phyloP scores from a whole-genome alignment of 2,329 filamentous ascomycete genomes.

The Thermoascus crustaceus region DNA sequence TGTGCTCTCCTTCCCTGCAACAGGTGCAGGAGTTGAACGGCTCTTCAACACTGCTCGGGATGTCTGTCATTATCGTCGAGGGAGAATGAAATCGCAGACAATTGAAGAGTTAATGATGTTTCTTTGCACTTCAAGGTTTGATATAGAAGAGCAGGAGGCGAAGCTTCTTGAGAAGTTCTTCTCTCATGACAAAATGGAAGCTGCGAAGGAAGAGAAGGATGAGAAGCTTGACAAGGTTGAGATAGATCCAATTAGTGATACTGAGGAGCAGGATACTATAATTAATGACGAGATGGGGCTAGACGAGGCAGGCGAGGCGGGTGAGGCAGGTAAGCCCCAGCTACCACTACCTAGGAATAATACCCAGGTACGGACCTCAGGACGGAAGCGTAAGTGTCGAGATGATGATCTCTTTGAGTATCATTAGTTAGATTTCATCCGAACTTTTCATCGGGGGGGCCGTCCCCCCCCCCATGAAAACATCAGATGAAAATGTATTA shows the following conservation, averaged over 20 bases:
- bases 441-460: no score
- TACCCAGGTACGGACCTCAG: background rate
- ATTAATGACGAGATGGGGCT: background rate
- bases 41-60: constrained; percentile 6
- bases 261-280: background rate
- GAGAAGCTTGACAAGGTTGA: background rate
- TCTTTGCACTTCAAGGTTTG: constrained; percentile 1
- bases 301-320: no score
- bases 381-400: background rate
- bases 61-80: constrained; percentile 5
- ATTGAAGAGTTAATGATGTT: constrained; percentile 4
- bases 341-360: background rate
- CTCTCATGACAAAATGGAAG: background rate
- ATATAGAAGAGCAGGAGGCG: constrained; percentile 1
- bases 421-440: no score
- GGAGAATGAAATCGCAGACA: background rate
- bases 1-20: constrained; percentile 3
- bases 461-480: no score
- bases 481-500: no score
- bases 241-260: background rate
- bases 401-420: background rate
- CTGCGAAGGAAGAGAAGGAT: background rate
- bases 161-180: background rate
- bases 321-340: background rate
- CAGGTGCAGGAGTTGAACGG: constrained; percentile 2